Evolutionary conservation across 106 monocot species (phyloP), one percentile per base, ranked within the genome.

Genomic region (Phalaenopsis aphrodite): DNA sequence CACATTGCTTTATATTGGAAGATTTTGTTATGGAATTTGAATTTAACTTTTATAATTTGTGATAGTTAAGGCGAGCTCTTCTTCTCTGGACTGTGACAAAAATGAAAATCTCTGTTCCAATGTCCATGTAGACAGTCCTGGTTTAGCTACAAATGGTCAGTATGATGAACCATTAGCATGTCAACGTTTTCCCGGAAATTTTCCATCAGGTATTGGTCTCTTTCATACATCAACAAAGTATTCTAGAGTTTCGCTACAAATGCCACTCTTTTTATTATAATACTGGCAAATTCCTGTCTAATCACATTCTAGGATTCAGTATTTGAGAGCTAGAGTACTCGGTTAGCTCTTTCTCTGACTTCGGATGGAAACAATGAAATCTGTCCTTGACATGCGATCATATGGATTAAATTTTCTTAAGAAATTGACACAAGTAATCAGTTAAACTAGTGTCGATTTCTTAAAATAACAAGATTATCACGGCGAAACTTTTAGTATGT

Each of bases 31-130:
- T 83, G 74, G 37, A 41, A 14, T 61, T 66, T 21, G 56, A 47
- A 23, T 71, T 21, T 55, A 38, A 55, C 56, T 56, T 30, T 48
- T 18, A 21, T 15, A 81, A 80, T 58, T 42, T 37, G 11, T 87
- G 11, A 79, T 85, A 94, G 94, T 74, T 83, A 84, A 80, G 68
- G 82, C 10, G 14, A 78, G 55, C 80, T 57, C 87, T 85, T 19
- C 65, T 52, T 36, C 61, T 21, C 37, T 41, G 55, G 92, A 86
- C 67, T 71, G 72, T 87, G 55, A 41, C 21, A 91, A 80, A 69
- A 65, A 42, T 38, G 77, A 75, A 12, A 83, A 47, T 52, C 1
- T 17, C 23, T 45, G 38, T n/a, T 19, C 23, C 18, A 55, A 84
- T 71, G 77, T 8, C 30, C 76, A 80, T 77, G 82, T 17, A 2